phyloP scores from a whole-genome alignment of 306 rosid species.

The Lathyrus aphaca region DNA sequence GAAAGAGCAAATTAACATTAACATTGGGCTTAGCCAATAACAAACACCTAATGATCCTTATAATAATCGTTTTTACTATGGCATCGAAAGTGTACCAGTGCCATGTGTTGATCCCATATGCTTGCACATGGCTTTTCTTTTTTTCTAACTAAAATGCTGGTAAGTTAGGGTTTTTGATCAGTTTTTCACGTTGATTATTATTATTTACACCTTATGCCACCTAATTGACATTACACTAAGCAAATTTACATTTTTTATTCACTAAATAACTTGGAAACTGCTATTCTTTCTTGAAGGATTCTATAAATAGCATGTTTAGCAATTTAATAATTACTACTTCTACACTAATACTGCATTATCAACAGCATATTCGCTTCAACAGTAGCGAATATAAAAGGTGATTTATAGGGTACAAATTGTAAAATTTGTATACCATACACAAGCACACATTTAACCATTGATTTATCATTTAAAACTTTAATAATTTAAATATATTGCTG shows the following conservation, averaged over 20 bases:
- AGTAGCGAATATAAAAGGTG: too few relatives aligned
- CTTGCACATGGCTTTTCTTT: constrained; percentile 76
- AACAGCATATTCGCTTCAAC: neutral
- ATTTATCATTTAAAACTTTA: too few relatives aligned
- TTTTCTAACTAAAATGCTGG: constrained; percentile 44
- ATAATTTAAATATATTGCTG: too few relatives aligned
- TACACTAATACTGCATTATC: neutral
- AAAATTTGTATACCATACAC: too few relatives aligned
- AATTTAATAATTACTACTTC: neutral
- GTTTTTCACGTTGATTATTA: constrained; percentile 4
- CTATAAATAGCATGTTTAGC: neutral
- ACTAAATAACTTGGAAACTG: constrained; percentile 49
- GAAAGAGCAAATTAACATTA: constrained; percentile 8
- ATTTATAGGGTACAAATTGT: too few relatives aligned
- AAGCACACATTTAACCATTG: too few relatives aligned
- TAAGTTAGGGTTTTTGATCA: constrained; percentile 11
- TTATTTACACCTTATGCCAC: constrained; percentile 26
- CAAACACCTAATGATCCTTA: neutral
- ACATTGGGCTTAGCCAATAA: neutral
- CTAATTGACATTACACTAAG: constrained; percentile 22
- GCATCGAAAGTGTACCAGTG: constrained; percentile 36
- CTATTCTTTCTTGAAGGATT: constrained; percentile 36
- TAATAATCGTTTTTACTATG: neutral
- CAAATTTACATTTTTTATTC: constrained; percentile 15
- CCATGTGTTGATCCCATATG: constrained; percentile 80